These are phyloP conservation scores for Aureobasidium sp. DNA, from an alignment of 2,329 filamentous ascomycete species.

Conservation along the genomic window DNA sequence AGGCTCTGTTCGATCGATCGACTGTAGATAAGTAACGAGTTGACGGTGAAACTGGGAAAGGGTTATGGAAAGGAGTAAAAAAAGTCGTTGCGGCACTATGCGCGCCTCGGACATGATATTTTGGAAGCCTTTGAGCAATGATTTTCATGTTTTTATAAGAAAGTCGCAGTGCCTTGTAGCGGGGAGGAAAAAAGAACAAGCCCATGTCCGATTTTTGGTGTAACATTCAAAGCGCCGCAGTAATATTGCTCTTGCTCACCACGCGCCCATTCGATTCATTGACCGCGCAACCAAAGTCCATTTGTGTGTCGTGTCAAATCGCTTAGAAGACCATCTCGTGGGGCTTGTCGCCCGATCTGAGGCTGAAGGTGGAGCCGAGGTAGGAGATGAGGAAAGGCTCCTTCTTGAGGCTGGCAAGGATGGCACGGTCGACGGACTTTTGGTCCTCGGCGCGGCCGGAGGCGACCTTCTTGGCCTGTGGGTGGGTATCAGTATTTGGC, in stretches of 20 bases:
- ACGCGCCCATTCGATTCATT: slow-evolving; percentile 14
- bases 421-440: slow-evolving; percentile 96
- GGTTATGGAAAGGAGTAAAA: slow-evolving; percentile 1
- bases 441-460: slow-evolving; percentile 92
- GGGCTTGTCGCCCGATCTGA: slow-evolving; percentile 98
- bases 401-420: slow-evolving; percentile 97
- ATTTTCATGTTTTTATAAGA: slow-evolving; percentile 15
- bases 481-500: slow-evolving; percentile 15
- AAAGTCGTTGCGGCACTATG: slow-evolving; percentile 15
- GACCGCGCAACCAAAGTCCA: slow-evolving; percentile 14
- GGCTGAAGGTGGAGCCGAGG: slow-evolving; percentile 92
- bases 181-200: slow-evolving; percentile 15
- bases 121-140: slow-evolving; percentile 13
- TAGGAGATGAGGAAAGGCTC: slow-evolving; percentile 89
- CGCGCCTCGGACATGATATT: slow-evolving; percentile 15
- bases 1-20: slow-evolving; percentile 12
- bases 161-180: slow-evolving; percentile 11
- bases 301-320: slow-evolving; percentile 14
- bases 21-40: not conserved
- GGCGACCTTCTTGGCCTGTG: slow-evolving; percentile 72
- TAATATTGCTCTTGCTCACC: slow-evolving; percentile 14
- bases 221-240: slow-evolving; percentile 15
- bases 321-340: slow-evolving; percentile 99
- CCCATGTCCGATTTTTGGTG: slow-evolving; percentile 14
- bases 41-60: not conserved